Conservation (phyloP, 2,329 filamentous ascomycete genomes). For the Parastagonospora nodorum region DNA sequence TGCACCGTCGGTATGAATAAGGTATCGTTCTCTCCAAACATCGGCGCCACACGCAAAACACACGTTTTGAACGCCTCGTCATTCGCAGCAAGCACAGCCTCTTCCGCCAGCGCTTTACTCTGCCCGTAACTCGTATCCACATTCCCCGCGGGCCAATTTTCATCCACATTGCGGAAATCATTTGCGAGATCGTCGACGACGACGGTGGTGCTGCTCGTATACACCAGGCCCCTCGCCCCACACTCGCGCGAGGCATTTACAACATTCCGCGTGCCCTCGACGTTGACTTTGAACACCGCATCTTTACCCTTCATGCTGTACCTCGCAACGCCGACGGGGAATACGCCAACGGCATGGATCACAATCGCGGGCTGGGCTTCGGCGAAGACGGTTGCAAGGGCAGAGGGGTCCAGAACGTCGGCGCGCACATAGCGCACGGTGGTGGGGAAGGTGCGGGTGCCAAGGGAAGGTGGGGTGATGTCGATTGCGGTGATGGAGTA, state of each 20-base stretch:
- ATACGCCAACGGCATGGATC: conserved; percentile 78
- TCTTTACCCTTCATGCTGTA: conserved; percentile 47
- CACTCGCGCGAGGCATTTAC: conserved; percentile 72
- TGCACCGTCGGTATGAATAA: conserved; percentile 76
- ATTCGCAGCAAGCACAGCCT: conserved; percentile 78
- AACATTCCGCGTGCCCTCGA: conserved; percentile 80
- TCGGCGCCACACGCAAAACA: conserved; percentile 82
- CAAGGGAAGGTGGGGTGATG: conserved; percentile 43
- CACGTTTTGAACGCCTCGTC: conserved; percentile 71
- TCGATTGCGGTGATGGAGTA: conserved; percentile 50
- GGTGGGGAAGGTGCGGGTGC: conserved; percentile 28
- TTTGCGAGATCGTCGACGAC: conserved; percentile 75
- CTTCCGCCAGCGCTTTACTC: conserved; percentile 87
- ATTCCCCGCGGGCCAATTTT: conserved; percentile 76
- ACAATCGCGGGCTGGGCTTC: conserved; percentile 78
- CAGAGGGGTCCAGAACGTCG: conserved; percentile 46
- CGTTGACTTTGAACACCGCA: conserved; percentile 81
- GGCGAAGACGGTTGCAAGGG: conserved; percentile 56
- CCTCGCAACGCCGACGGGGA: conserved; percentile 44
- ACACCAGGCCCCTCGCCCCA: conserved; percentile 81
- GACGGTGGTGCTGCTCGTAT: conserved; percentile 88
- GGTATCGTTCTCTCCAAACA: conserved; percentile 88
- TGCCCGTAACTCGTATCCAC: conserved; percentile 82
- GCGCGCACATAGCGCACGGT: conserved; percentile 43
- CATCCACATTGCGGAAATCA: conserved; percentile 83